Evolutionary conservation across 306 rosid species (phyloP).

Genomic region (Trifolium dubium): DNA sequence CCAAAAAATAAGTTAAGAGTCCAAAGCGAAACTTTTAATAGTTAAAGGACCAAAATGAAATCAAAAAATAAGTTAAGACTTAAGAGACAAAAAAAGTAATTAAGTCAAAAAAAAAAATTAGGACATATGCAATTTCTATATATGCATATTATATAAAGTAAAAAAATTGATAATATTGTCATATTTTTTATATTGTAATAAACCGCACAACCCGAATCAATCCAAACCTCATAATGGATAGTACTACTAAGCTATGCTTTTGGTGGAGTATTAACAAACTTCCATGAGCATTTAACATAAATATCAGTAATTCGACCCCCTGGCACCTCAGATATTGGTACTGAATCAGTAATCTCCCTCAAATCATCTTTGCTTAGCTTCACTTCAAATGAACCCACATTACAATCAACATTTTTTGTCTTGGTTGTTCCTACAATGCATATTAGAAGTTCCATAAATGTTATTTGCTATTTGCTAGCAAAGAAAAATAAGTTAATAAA

Average conservation of each 20-base stretch:
- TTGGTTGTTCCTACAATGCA: constrained; percentile 65
- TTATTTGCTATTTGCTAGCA: not conserved
- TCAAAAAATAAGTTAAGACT: too few species aligned
- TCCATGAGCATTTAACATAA: constrained; percentile 59
- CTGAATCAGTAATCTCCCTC: constrained; percentile 53
- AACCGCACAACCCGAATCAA: too few species aligned
- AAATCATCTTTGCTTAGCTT: constrained; percentile 54
- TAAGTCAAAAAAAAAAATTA: too few species aligned
- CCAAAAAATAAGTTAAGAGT: too few species aligned
- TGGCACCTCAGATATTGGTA: constrained; percentile 50
- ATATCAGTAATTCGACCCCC: constrained; percentile 48
- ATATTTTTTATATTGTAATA: too few species aligned
- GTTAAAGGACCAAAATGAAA: too few species aligned
- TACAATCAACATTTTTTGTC: constrained; percentile 57
- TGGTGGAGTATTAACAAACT: constrained; percentile 58
- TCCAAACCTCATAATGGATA: too few species aligned
- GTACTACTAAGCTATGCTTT: constrained; percentile 2
- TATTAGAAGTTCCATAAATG: constrained; percentile 12
- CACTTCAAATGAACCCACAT: constrained; percentile 54
- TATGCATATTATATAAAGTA: too few species aligned
- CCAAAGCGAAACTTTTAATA: too few species aligned
- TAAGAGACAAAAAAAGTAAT: too few species aligned
- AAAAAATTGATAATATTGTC: too few species aligned
- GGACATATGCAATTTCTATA: too few species aligned
- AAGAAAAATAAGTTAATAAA: not conserved